Evolutionary conservation across 179 eudicot genomes (phyloP).

Genomic region (Dionaea muscipula): DNA sequence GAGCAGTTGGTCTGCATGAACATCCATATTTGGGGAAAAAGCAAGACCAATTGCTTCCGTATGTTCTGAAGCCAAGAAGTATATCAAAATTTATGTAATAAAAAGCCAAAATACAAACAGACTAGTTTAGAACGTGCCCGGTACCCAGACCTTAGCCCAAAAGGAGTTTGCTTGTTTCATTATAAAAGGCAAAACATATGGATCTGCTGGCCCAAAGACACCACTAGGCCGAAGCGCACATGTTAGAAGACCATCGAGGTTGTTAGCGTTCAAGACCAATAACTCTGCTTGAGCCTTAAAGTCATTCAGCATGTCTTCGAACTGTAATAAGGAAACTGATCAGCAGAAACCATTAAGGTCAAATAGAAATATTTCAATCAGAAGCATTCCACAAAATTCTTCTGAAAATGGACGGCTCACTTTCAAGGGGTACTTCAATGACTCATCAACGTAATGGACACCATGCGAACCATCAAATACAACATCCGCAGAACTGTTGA

Average conservation of each 20-base stretch:
- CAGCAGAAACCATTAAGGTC: slow-evolving; percentile 6
- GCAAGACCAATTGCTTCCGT: too few species aligned
- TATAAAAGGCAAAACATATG: slow-evolving; percentile 37
- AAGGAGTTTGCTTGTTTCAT: slow-evolving; percentile 55
- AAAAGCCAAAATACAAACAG: background rate
- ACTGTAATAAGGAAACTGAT: slow-evolving; percentile 29
- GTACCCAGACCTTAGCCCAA: slow-evolving; percentile 67
- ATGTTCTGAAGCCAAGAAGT: background rate
- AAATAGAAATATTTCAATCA: slow-evolving; percentile 1
- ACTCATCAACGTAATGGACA: slow-evolving; percentile 57
- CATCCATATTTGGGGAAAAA: too few species aligned
- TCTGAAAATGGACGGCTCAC: slow-evolving; percentile 34
- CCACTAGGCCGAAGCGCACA: slow-evolving; percentile 85
- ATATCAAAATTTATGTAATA: background rate
- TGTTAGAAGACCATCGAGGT: slow-evolving; percentile 54
- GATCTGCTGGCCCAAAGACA: slow-evolving; percentile 88
- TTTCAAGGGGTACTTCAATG: slow-evolving; percentile 51
- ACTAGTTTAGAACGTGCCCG: slow-evolving; percentile 14
- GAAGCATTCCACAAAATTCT: background rate
- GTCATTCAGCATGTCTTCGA: slow-evolving; percentile 47
- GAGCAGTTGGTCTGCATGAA: too few species aligned
- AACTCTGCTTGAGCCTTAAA: slow-evolving; percentile 90
- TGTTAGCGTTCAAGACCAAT: slow-evolving; percentile 53
- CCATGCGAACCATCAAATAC: slow-evolving; percentile 49
- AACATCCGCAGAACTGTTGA: slow-evolving; percentile 76